Evolutionary conservation across 2,329 filamentous ascomycete species (phyloP), one percentile per base, ranked within the genome.

Genomic region (Aspergillus ustus): DNA sequence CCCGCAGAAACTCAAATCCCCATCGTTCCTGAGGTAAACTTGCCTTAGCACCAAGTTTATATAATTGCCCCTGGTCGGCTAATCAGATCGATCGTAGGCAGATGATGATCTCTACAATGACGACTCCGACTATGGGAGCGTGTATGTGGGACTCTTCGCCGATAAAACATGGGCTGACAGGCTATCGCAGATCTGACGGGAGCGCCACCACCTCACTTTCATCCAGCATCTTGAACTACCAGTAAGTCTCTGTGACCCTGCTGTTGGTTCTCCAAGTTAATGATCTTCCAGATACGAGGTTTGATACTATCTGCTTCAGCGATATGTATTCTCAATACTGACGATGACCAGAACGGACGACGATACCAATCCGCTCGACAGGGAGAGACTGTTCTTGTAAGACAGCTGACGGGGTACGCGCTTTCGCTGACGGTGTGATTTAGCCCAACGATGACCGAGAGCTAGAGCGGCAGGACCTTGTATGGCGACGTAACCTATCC

Each of bases 371-470:
- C 66, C 17, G 70, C 64, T 46, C 60, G 62, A n/a, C 63, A 66
- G 52, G 69, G 70, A 6, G 64, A 66, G 62, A 70, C 69, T 62
- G 31, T 69, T 8, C 50, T 69, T 34, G 69, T 70, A 66, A 29
- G 46, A 15, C 34, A 25, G 46, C 25, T n/a, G 17, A 6, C 7
- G 25, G 25, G n/a, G 17, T 17, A 11, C 40, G 9, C 7, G 45
- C 49, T 25, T 17, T 44, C 3, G 31, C 34, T 51, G 45, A 49
- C n/a, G 29, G n/a, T 45, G 15, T 13, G 37, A 37, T 66, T 28
- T 52, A 72, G 63, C 74, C 75, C 20, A 77, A 77, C 57, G 74
- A 76, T 59, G 74, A 77, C 57, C 55, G 65, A 54, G 74, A 76
- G 52, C 73, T 76, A 62, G 72, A 75, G 54, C 72, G 72, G 22